Evolutionary conservation across 2,329 filamentous ascomycete genomes (phyloP), one percentile per base, ranked within the genome.

Genomic region (Pseudocercospora fijiensis): DNA sequence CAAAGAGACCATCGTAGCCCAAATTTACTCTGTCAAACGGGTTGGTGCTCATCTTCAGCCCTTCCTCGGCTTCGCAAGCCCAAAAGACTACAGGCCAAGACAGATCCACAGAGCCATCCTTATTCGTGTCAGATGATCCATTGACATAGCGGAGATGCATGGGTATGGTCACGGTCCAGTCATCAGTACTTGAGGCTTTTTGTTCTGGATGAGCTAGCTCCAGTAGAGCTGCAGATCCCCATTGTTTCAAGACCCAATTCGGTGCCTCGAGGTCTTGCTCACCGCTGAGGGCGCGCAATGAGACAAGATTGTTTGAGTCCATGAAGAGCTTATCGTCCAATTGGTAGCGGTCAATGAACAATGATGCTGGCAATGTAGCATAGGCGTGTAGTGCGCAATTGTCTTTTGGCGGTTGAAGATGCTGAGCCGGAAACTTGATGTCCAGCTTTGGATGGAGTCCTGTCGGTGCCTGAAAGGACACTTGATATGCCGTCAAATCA

Each of bases 211-310:
- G 63, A 0, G 86, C 84, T 43, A 98, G 83, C 74, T 95, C 88
- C 20, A 97, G 78, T 4, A 97, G 82, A 16, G 92, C 82, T 16
- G 84, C 86, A 0, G 90, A 93, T 4, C 94, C 94, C 94, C 94
- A 97, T 30, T 82, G 77, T 6, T 83, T 74, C 28, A 92, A 84
- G 1, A 88, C 86, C 81, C 96, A 98, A 71, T 89, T 89, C 1
- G 94, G 94, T 0, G 92, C 92, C 79, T 98, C 94, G 59, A 98
- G 87, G 70, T 98, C 93, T 6, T 93, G 90, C 20, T 91, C 90
- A 11, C 90, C 85, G 26, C 87, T 87, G 13, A 91, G 84, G 67
- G 89, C 86, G 51, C 84, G 87, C 45, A 96, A 79, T 1, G 85
- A 81, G 2, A 83, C 81, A 20, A 97, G 83, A 73, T 96, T 91